These are phyloP conservation scores for Solanum medicagineum DNA, from an alignment of 257 asterid genomes.

Conservation along the genomic window DNA sequence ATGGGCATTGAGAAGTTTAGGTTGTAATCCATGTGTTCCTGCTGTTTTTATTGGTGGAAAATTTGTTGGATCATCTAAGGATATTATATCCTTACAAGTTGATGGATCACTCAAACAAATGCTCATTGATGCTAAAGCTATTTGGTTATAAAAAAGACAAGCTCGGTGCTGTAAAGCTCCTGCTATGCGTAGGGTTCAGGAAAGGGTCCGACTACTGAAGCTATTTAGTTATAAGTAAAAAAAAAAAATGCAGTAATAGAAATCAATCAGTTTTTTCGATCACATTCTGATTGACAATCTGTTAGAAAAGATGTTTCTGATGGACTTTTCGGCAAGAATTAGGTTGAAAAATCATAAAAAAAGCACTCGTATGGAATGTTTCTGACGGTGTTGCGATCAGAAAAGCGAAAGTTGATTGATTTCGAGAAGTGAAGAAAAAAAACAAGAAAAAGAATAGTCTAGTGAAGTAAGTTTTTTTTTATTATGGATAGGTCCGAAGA, in stretches of 20 bases:
- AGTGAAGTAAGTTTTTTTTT: not conserved
- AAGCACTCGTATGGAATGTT: not conserved
- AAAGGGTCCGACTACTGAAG: too few species aligned
- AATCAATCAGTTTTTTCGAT: not conserved
- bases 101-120: constrained; percentile 12
- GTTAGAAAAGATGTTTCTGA: not conserved
- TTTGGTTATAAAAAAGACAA: constrained; percentile 1
- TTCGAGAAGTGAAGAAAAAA: not conserved
- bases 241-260: not conserved
- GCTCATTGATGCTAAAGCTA: constrained; percentile 15
- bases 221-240: not conserved
- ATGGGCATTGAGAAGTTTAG: constrained; percentile 3
- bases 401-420: not conserved
- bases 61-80: constrained; percentile 12
- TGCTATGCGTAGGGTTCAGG: too few species aligned
- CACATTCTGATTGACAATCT: not conserved
- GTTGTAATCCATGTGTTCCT: constrained; percentile 10
- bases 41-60: constrained; percentile 11
- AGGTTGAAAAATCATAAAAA: not conserved
- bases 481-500: accelerated
- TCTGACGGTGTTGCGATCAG: too few species aligned
- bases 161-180: too few species aligned
- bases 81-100: constrained; percentile 11
- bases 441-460: not conserved
- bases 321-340: not conserved